A percentile compares a stretch with the other conserved stretches of the same genome.
Conservation (phyloP, 192 early-diverging fungal genomes). For the Phlyctochytrium arcticum region DNA sequence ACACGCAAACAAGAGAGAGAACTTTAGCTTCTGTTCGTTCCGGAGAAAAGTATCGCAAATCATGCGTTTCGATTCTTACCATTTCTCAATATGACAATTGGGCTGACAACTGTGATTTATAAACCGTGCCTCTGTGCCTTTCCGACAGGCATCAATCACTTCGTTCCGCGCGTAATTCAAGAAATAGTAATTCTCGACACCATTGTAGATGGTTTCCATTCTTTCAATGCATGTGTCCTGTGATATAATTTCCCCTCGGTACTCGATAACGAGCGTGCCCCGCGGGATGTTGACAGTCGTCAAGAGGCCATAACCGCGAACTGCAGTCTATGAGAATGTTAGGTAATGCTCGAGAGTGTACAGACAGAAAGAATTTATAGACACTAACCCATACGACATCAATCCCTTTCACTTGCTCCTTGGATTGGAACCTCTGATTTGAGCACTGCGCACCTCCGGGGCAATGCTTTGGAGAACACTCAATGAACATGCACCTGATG, state of each 20-base stretch:
- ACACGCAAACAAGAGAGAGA: not conserved
- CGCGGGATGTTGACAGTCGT: constrained; percentile 49
- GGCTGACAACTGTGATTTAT: constrained; percentile 83
- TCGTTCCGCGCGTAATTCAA: constrained; percentile 68
- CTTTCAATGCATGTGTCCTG: constrained; percentile 62
- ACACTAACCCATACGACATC: constrained; percentile 60
- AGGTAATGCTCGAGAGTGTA: not conserved
- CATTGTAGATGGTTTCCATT: constrained; percentile 65
- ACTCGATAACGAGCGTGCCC: constrained; percentile 68
- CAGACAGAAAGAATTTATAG: not conserved
- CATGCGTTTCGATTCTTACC: too few relatives aligned
- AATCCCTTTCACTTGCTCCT: constrained; percentile 46
- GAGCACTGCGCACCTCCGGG: constrained; percentile 65
- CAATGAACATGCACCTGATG: constrained; percentile 61
- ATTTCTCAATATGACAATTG: constrained; percentile 88
- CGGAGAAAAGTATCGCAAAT: too few relatives aligned
- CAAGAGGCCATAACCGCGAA: constrained; percentile 69
- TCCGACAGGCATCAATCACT: constrained; percentile 73
- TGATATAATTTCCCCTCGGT: constrained; percentile 78
- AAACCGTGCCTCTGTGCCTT: constrained; percentile 78
- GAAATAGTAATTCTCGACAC: constrained; percentile 72
- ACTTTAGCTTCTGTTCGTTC: too few relatives aligned
- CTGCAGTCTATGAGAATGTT: constrained; percentile 42
- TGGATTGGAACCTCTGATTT: constrained; percentile 71
- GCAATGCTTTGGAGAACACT: constrained; percentile 65